phyloP scores from a whole-genome alignment of 2,329 filamentous ascomycete genomes.

The Chaetoscypha palmicola region DNA sequence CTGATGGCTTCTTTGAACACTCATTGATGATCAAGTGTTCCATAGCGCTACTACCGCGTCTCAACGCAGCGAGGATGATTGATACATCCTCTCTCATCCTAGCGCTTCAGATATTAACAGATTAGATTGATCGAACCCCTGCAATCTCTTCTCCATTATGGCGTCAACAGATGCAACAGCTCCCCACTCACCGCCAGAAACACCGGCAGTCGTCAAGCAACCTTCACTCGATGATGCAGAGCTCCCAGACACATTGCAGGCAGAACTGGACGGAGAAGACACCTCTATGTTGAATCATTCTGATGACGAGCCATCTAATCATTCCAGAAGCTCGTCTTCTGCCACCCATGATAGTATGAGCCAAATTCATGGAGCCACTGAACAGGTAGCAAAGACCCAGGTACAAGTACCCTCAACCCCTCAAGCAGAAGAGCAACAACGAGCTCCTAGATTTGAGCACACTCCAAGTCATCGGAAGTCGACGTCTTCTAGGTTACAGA shows the following conservation, averaged over 20 bases:
- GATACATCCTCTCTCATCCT: too few species aligned
- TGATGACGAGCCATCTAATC: not conserved
- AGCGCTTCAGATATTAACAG: too few species aligned
- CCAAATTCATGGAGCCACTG: not conserved
- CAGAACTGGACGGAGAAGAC: not conserved
- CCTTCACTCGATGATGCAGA: not conserved
- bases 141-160: not conserved
- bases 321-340: not conserved
- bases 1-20: too few species aligned
- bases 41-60: too few species aligned
- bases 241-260: not conserved
- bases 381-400: not conserved
- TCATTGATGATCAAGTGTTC: too few species aligned
- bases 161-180: not conserved
- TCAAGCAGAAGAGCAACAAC: not conserved
- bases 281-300: too few species aligned
- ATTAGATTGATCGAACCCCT: too few species aligned
- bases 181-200: slow-evolving; percentile 3
- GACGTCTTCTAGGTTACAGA: not conserved
- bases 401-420: not conserved
- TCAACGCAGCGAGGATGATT: too few species aligned
- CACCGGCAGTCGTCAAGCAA: slow-evolving; percentile 1
- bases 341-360: not conserved
- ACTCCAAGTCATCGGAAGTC: not conserved
- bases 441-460: not conserved